A percentile compares a stretch with the other conserved stretches of the same genome.
phyloP scores from a whole-genome alignment of 1,139 yeast genomes.

The Candida frijolesensis region DNA sequence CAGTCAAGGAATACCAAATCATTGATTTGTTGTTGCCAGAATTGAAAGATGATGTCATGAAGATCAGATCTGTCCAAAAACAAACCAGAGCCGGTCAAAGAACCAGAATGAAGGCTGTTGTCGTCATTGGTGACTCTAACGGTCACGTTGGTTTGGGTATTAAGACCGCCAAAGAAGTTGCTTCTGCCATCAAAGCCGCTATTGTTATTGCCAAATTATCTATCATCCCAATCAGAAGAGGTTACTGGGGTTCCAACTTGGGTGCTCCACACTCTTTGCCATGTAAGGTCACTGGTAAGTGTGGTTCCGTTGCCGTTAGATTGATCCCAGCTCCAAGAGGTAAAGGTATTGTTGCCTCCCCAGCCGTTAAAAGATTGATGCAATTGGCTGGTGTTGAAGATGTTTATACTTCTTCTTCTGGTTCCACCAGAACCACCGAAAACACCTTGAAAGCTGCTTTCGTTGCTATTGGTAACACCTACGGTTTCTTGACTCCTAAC shows the following conservation, averaged over 20 bases:
- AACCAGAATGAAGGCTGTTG: conserved; percentile 99
- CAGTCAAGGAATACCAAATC: conserved; percentile 99
- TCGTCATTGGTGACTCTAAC: conserved; percentile 98
- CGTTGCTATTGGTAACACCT: conserved; percentile 99
- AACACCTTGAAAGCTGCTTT: conserved; percentile 99
- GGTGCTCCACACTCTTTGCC: conserved; percentile 99
- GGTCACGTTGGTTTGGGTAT: conserved; percentile 99
- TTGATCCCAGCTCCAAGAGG: conserved; percentile 99
- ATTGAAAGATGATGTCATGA: conserved; percentile 98
- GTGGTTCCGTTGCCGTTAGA: conserved; percentile 98
- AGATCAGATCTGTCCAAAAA: conserved; percentile 99
- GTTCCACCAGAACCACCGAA: conserved; percentile 99
- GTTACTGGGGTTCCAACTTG: conserved; percentile 99
- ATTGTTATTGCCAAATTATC: conserved; percentile 98
- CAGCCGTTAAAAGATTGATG: conserved; percentile 98
- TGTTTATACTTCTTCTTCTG: conserved; percentile 97
- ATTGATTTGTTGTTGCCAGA: conserved; percentile 95
- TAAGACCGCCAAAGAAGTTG: conserved; percentile 99
- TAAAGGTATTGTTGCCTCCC: conserved; percentile 99
- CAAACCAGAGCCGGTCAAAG: conserved; percentile 99
- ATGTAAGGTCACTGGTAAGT: conserved; percentile 98
- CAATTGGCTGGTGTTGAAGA: conserved; percentile 99
- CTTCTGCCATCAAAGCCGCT: conserved; percentile 99
- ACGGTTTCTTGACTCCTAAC: conserved; percentile 99
- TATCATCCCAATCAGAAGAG: conserved; percentile 99